Percentiles rank a stretch among this genome's conserved stretches.
These are phyloP conservation scores for Macroventuria anomochaeta DNA, from an alignment of 2,329 filamentous ascomycete genomes.

Conservation along the genomic window DNA sequence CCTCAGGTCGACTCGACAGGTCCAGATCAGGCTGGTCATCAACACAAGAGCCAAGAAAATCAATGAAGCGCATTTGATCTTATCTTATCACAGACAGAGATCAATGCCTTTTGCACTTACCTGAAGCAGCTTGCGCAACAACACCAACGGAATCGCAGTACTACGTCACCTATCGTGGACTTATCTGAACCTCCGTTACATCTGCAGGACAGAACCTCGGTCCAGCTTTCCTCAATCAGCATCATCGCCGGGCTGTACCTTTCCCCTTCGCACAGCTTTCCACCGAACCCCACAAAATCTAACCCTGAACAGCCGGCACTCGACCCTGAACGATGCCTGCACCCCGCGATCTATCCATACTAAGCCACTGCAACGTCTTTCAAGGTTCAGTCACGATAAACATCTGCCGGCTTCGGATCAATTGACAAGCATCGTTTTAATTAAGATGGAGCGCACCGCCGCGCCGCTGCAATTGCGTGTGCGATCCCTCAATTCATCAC, in stretches of 20 bases:
- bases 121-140: neutral
- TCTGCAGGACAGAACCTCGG: conserved; percentile 11
- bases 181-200: conserved; percentile 6
- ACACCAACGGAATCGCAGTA: neutral
- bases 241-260: conserved; percentile 15
- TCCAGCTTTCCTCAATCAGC: conserved; percentile 17
- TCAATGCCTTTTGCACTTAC: conserved; percentile 2
- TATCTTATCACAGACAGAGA: conserved; percentile 12
- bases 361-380: conserved; percentile 6
- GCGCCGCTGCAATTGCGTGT: neutral
- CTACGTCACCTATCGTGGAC: conserved; percentile 13
- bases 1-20: neutral
- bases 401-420: conserved; percentile 5
- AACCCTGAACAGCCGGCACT: conserved; percentile 17
- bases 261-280: conserved; percentile 20
- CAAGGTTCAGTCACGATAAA: neutral
- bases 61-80: neutral
- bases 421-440: neutral
- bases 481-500: neutral
- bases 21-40: neutral
- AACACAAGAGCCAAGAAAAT: neutral
- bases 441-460: conserved; percentile 4
- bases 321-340: conserved; percentile 9
- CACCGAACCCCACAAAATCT: conserved; percentile 25
- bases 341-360: conserved; percentile 12